Base-by-base conservation (phyloP, 441 rosid genomes). In the Geranium incanum region DNA sequence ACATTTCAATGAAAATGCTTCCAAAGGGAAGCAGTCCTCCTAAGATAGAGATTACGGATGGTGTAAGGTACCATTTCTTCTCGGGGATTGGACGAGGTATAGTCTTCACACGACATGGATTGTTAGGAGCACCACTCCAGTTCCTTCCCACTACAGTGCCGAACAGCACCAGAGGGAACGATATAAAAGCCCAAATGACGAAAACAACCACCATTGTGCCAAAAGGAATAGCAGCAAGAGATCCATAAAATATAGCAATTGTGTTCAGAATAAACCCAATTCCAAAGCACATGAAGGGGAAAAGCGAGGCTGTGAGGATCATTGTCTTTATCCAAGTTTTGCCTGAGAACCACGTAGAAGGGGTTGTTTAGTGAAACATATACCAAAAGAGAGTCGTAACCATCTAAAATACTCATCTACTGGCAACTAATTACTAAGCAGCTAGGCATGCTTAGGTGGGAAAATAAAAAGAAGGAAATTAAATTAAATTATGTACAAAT, bases 1-100 rank as follows among this genome's bases (percentile, higher is more conserved):
- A 93, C 97, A 93, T 93, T 84, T 93, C 98, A 64, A 93, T 93
- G 81, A 93, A 93, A 76, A 93, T 93, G 86, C 98, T 93, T 70
- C 98, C 98, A 74, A 93, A 93, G 45, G 98, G 98, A 64, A 93
- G 74, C 70, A 93, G 79, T 77, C 98, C 98, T 72, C 98, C 98
- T 97, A 93, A 89, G 81, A 93, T 63, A 1, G 98, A 93, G 55
- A 93, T 96, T 59, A 93, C 93, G 12, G 94, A 88, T 52, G 98
- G 98, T 18, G 98, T 91, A 23, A 91, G 87, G 1, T 28, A 28
- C 33, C 33, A 28, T 0, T 28, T 28, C 33, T 28, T 28, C 33
- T 28, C 2, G 1, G 98, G 98, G 72, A 93, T 91, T 18, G 97
- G 98, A 9, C 97, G 98, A 19, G 98, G 98, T 78, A 93, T 93